Percentiles rank a stretch among this genome's conserved stretches.
These are phyloP conservation scores for Ananas comosus DNA, from an alignment of 176 grass and related monocot species.

Conservation along the genomic window DNA sequence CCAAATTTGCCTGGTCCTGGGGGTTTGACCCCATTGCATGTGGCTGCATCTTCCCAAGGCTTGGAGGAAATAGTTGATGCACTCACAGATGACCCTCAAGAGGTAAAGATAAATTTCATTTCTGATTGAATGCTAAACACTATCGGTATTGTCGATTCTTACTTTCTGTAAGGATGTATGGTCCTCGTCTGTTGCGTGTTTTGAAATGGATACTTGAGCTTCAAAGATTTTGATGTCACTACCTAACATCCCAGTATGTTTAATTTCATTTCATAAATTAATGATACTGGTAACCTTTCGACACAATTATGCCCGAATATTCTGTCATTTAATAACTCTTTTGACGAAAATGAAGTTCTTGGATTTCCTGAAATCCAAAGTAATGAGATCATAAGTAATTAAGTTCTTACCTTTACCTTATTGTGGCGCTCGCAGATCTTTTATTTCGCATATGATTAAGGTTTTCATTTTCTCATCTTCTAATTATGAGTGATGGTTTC, in stretches of 20 bases:
- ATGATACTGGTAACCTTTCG: no score
- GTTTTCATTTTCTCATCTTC: neutral
- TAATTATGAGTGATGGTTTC: neutral
- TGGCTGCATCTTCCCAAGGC: constrained; percentile 60
- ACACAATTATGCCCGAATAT: no score
- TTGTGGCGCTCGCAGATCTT: no score
- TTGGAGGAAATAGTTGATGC: constrained; percentile 74
- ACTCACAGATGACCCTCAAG: constrained; percentile 84
- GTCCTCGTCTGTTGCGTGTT: neutral
- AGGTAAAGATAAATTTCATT: constrained; percentile 27
- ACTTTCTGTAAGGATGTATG: neutral
- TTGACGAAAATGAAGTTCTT: no score
- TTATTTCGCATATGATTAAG: no score
- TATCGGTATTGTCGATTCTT: neutral
- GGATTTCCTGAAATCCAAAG: no score
- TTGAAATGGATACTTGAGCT: neutral
- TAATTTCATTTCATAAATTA: no score
- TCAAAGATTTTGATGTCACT: no score
- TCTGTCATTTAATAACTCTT: no score
- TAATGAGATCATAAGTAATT: no score
- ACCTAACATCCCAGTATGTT: no score
- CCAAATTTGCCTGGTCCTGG: constrained; percentile 68
- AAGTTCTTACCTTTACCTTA: no score
- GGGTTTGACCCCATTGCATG: constrained; percentile 74
- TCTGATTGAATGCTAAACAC: neutral